Evolutionary conservation across 2,329 filamentous ascomycete genomes (phyloP), one percentile per base, ranked within the genome.

Genomic region (Aureobasidium sp.): DNA sequence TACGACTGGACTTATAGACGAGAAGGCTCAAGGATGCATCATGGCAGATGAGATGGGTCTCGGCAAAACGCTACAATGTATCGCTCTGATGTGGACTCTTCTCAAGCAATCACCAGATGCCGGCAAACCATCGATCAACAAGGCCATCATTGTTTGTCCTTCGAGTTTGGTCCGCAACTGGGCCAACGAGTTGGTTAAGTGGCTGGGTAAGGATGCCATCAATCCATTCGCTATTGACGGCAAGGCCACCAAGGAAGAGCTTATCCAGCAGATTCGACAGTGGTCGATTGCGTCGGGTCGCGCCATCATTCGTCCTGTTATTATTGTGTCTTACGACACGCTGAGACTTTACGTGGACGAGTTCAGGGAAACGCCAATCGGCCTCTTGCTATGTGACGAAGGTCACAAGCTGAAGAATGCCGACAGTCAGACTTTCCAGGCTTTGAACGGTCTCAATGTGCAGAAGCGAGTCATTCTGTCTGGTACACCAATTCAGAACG

Each of bases 21-120:
- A 88, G 41, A 93, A 93, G 69, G 94, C 94, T 53, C 90, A 97
- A 73, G 94, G 94, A 2, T 99, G 94, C 76, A 99, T 99, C 73
- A 99, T 99, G 94, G 94, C 94, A 59, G 94, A 99, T 73, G 94
- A 97, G 73, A 99, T 99, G 94, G 94, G 94, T 68, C 79, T 99
- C 34, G 94, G 94, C 62, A 99, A 99, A 78, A 99, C 94, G 69
- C 77, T 99, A 47, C 94, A 99, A 79, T 99, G 94, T 75, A 99
- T 99, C 70, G 85, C 94, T 0, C 82, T 99, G 55, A 87, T 99
- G 81, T 99, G 94, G 94, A 99, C 94, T 1, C 77, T 99, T 1
- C 78, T 99, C 17, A 97, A 97, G 74, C 94, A 99, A 72, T 96
- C 92, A 0, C 90, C 94, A 0, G 91, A 97, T 44, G 91, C 93